Conservation (phyloP, 2,329 filamentous ascomycete genomes). For the Fusarium sambucinum region DNA sequence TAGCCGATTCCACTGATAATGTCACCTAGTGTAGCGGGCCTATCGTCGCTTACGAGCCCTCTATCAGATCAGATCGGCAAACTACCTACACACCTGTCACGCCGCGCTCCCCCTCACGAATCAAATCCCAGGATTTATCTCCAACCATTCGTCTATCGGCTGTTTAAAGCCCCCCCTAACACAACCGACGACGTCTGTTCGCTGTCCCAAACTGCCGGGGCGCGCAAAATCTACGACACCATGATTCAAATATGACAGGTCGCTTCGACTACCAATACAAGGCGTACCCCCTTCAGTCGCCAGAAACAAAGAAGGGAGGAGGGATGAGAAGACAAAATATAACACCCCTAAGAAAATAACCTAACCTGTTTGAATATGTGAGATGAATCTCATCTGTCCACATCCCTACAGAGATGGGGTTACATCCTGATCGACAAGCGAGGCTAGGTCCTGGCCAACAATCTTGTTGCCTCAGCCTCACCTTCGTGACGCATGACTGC, state of each 20-base stretch:
- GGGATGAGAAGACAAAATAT: slow-evolving; percentile 18
- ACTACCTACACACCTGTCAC: slow-evolving; percentile 37
- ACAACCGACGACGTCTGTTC: slow-evolving; percentile 37
- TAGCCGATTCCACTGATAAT: slow-evolving; percentile 14
- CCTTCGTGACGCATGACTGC: neutral
- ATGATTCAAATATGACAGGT: slow-evolving; percentile 40
- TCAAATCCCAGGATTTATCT: slow-evolving; percentile 37
- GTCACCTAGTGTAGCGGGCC: slow-evolving; percentile 20
- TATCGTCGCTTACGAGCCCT: slow-evolving; percentile 19
- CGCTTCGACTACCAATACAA: slow-evolving; percentile 27
- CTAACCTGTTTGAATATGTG: slow-evolving; percentile 13
- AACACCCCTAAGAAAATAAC: slow-evolving; percentile 1
- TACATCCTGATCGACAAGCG: slow-evolving; percentile 35
- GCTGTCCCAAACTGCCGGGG: slow-evolving; percentile 36
- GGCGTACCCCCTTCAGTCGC: slow-evolving; percentile 19
- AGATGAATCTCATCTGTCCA: slow-evolving; percentile 18
- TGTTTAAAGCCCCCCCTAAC: slow-evolving; percentile 31
- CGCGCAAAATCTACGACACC: slow-evolving; percentile 26
- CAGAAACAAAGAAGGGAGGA: slow-evolving; percentile 23
- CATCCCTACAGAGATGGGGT: slow-evolving; percentile 36
- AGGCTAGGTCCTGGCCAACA: slow-evolving; percentile 20
- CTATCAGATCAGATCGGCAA: slow-evolving; percentile 36
- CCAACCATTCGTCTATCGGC: slow-evolving; percentile 40
- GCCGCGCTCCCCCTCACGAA: slow-evolving; percentile 16
- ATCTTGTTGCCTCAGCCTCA: slow-evolving; percentile 18